Conservation (phyloP, 2,329 filamentous ascomycete genomes). For the Myriosclerotinia duriaeana region DNA sequence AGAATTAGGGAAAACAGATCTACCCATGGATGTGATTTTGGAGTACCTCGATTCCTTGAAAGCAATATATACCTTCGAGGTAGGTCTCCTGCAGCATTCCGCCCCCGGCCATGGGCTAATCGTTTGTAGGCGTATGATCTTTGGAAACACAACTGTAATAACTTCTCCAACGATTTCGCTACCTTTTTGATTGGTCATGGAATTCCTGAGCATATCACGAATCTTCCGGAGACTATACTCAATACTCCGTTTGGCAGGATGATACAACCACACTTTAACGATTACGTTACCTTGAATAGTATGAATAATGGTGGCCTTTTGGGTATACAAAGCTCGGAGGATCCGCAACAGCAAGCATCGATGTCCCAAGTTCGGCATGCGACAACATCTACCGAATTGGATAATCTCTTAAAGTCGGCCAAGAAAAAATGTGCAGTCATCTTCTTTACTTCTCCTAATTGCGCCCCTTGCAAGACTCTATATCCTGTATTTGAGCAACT, state of each 20-base stretch:
- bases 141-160: conserved; percentile 93
- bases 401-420: conserved; percentile 59
- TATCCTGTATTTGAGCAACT: conserved; percentile 82
- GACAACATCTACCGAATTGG: conserved; percentile 58
- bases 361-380: conserved; percentile 58
- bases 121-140: conserved; percentile 75
- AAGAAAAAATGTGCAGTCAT: conserved; percentile 71
- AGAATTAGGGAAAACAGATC: conserved; percentile 70
- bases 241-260: conserved; percentile 86
- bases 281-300: conserved; percentile 58
- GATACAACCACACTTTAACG: conserved; percentile 74
- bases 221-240: conserved; percentile 80
- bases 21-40: conserved; percentile 77
- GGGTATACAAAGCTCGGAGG: conserved; percentile 32
- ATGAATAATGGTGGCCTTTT: conserved; percentile 50
- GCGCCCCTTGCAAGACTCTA: conserved; percentile 77
- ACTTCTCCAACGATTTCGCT: conserved; percentile 89
- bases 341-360: conserved; percentile 26
- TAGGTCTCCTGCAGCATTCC: conserved; percentile 38
- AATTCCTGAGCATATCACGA: conserved; percentile 83
- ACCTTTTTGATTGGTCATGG: conserved; percentile 86
- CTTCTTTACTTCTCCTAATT: conserved; percentile 91
- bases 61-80: conserved; percentile 77
- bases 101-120: conserved; percentile 17
- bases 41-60: conserved; percentile 86